Evolutionary conservation across 805 yeast genomes (phyloP).

Genomic region (Tetrapisispora pingtungensis): DNA sequence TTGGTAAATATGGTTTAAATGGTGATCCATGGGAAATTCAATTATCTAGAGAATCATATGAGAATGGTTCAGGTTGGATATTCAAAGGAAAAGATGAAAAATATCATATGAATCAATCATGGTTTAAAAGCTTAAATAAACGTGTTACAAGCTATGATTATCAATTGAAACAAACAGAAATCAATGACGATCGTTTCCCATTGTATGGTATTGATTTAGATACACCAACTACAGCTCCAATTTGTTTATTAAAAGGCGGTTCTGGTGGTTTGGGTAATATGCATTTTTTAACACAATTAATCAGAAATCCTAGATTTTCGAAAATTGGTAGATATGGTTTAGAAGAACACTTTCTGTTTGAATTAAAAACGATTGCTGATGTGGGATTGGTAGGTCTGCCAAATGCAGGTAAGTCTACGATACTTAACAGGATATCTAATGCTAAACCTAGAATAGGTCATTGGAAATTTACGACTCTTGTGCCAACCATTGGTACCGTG

Average conservation of each 20-base stretch:
- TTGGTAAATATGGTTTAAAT: constrained; percentile 23
- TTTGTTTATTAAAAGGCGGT: constrained; percentile 72
- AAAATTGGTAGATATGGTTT: constrained; percentile 68
- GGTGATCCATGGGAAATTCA: constrained; percentile 41
- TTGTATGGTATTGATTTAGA: constrained; percentile 68
- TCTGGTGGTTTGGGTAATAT: constrained; percentile 92
- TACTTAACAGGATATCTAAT: constrained; percentile 73
- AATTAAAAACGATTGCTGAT: constrained; percentile 83
- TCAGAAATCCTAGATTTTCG: constrained; percentile 85
- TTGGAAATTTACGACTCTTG: constrained; percentile 93
- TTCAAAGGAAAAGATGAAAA: constrained; percentile 71
- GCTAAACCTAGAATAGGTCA: constrained; percentile 91
- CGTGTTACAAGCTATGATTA: constrained; percentile 59
- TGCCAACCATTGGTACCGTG: constrained; percentile 88
- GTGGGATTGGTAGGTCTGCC: constrained; percentile 92
- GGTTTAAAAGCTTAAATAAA: constrained; percentile 53
- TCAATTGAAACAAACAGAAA: constrained; percentile 47
- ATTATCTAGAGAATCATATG: constrained; percentile 49
- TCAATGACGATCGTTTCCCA: constrained; percentile 61
- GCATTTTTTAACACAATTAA: constrained; percentile 77
- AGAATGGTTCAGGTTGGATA: constrained; percentile 79
- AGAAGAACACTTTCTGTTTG: constrained; percentile 61
- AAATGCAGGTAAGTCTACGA: constrained; percentile 91
- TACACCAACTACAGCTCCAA: constrained; percentile 52
- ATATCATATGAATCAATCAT: constrained; percentile 55